A percentile compares a stretch with the other conserved stretches of the same genome.
Conservation (phyloP, 805 yeast species). For the Scheffersomyces lignosus region DNA sequence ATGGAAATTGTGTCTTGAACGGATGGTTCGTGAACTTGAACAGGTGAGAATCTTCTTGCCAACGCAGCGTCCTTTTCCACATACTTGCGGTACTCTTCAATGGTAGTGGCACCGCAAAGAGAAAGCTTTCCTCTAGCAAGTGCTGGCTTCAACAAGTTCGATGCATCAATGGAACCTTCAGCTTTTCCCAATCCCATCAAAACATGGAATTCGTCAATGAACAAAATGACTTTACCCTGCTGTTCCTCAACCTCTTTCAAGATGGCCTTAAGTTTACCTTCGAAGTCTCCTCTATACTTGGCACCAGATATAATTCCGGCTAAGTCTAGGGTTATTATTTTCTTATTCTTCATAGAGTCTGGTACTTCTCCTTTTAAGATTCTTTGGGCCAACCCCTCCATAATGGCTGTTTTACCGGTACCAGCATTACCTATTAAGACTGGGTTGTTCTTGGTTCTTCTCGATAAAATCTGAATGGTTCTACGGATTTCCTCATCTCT, state of each 20-base stretch:
- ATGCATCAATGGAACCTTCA: slow-evolving; percentile 95
- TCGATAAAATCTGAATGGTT: slow-evolving; percentile 86
- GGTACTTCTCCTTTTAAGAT: slow-evolving; percentile 92
- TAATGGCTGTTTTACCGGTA: slow-evolving; percentile 95
- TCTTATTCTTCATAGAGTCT: slow-evolving; percentile 85
- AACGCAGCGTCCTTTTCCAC: slow-evolving; percentile 96
- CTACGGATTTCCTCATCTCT: slow-evolving; percentile 93
- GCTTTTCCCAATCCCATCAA: slow-evolving; percentile 88
- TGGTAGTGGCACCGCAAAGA: slow-evolving; percentile 95
- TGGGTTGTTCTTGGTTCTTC: slow-evolving; percentile 95
- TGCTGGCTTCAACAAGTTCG: slow-evolving; percentile 89
- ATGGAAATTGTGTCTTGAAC: slow-evolving; percentile 91
- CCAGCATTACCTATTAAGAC: slow-evolving; percentile 96
- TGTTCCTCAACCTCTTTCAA: slow-evolving; percentile 81
- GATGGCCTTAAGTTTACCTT: slow-evolving; percentile 79
- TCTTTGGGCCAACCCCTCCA: slow-evolving; percentile 96
- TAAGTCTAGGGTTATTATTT: slow-evolving; percentile 79
- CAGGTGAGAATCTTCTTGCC: slow-evolving; percentile 92
- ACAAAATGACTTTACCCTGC: slow-evolving; percentile 72
- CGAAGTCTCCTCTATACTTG: slow-evolving; percentile 94
- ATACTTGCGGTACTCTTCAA: slow-evolving; percentile 88
- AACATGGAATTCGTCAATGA: slow-evolving; percentile 89
- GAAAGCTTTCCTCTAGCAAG: slow-evolving; percentile 89
- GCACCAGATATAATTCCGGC: slow-evolving; percentile 94
- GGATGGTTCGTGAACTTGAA: slow-evolving; percentile 80